A percentile compares a stretch with the other conserved stretches of the same genome.
Evolutionary conservation across 345 rosid genomes (phyloP).

Genomic region (Jatropha curcas): DNA sequence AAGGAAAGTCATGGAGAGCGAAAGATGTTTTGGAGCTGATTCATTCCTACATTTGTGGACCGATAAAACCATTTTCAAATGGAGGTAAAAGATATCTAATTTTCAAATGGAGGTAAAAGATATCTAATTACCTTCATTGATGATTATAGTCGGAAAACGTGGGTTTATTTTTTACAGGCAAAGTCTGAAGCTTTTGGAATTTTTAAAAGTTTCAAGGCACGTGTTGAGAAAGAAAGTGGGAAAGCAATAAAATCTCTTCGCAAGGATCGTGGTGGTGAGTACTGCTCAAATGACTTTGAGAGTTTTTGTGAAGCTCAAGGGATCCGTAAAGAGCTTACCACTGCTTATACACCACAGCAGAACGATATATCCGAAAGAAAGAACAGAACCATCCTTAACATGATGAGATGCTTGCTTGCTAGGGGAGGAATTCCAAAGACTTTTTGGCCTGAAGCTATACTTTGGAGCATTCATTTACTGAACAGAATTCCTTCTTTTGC

Average conservation of each 20-base stretch:
- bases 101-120: too few relatives aligned
- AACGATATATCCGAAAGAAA: neutral
- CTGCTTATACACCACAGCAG: neutral
- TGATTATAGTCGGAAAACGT: neutral
- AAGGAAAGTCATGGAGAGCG: neutral
- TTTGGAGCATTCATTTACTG: neutral
- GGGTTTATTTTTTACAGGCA: slow-evolving; percentile 1
- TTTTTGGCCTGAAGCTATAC: neutral
- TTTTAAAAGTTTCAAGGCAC: neutral
- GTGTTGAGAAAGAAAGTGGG: neutral
- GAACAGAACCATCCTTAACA: neutral
- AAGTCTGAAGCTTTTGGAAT: neutral
- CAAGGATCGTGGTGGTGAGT: neutral
- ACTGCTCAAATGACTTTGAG: neutral
- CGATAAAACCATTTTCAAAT: neutral
- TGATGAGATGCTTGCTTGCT: neutral
- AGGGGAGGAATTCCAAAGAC: neutral
- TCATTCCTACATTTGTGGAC: neutral
- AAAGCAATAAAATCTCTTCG: neutral
- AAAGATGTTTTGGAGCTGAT: neutral
- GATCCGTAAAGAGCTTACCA: neutral
- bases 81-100: too few relatives aligned
- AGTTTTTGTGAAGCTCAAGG: neutral
- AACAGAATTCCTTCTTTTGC: neutral
- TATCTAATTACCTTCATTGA: neutral